These are phyloP conservation scores for Chlorella variabilis DNA, from an alignment of 163 green algal genomes.

Conservation along the genomic window DNA sequence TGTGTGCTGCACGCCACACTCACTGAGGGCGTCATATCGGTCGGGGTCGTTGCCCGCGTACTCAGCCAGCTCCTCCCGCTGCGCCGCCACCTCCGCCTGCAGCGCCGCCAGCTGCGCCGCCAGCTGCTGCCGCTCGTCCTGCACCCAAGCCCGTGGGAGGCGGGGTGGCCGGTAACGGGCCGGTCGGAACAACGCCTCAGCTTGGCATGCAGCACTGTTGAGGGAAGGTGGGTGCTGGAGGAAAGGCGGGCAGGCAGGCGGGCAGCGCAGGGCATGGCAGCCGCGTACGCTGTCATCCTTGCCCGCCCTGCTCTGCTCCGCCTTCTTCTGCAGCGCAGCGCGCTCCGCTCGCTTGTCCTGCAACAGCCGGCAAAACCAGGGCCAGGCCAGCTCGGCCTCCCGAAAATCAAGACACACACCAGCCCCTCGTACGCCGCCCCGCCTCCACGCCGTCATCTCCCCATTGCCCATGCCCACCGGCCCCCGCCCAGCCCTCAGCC, in stretches of 20 bases:
- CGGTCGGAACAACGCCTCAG: too few species aligned
- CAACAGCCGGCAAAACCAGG: neutral
- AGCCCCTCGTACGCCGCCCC: too few species aligned
- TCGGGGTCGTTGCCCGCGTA: conserved; percentile 60
- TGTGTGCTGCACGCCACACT: too few species aligned
- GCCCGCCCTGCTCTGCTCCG: conserved; percentile 54
- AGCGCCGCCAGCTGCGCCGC: conserved; percentile 42
- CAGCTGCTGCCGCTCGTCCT: conserved; percentile 41
- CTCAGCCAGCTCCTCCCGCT: conserved; percentile 37
- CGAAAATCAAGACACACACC: too few species aligned
- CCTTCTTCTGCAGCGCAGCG: conserved; percentile 19
- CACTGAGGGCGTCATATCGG: conserved; percentile 49
- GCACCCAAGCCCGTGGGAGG: neutral
- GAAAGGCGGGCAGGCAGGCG: too few species aligned
- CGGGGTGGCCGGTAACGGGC: too few species aligned
- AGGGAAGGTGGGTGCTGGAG: neutral
- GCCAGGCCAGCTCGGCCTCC: too few species aligned
- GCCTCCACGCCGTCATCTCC: too few species aligned
- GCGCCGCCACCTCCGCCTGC: conserved; percentile 28
- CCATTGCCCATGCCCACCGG: too few species aligned
- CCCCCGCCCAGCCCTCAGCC: too few species aligned
- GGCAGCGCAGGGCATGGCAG: too few species aligned
- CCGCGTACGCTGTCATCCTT: conserved; percentile 72
- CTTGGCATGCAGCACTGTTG: neutral
- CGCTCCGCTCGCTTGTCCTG: conserved; percentile 29